These are phyloP conservation scores for Amanita subjunquillea DNA, from an alignment of 768 basidiomycete species.

Conservation along the genomic window DNA sequence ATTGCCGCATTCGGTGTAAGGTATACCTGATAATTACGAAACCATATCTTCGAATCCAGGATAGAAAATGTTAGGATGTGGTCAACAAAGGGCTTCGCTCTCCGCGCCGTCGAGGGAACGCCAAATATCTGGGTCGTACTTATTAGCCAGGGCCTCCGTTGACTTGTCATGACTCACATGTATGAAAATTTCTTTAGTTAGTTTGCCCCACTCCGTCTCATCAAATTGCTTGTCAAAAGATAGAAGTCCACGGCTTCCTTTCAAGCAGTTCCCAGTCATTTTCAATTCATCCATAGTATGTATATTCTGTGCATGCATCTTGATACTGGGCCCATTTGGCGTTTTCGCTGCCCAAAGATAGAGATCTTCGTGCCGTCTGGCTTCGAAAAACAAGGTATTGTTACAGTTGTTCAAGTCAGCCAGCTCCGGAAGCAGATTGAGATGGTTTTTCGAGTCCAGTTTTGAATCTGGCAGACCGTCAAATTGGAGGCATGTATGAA, in stretches of 20 bases:
- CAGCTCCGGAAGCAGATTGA: conserved; percentile 88
- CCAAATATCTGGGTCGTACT: conserved; percentile 69
- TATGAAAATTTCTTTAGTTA: conserved; percentile 90
- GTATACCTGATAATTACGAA: conserved; percentile 93
- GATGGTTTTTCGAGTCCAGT: conserved; percentile 91
- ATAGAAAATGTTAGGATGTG: conserved; percentile 96
- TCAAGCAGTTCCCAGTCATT: conserved; percentile 98
- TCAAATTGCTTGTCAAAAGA: conserved; percentile 92
- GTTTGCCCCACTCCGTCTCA: conserved; percentile 72
- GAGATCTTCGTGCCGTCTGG: conserved; percentile 88
- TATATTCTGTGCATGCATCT: conserved; percentile 95
- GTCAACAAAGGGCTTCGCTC: conserved; percentile 95
- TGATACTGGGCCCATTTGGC: conserved; percentile 95
- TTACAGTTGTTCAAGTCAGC: conserved; percentile 98
- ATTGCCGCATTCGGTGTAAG: background rate
- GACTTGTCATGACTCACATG: conserved; percentile 46
- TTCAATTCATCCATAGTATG: conserved; percentile 99
- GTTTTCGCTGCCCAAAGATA: conserved; percentile 97
- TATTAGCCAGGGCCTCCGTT: background rate
- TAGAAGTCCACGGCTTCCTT: conserved; percentile 85
- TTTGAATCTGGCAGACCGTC: conserved; percentile 64
- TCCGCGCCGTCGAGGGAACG: conserved; percentile 83
- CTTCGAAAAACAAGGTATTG: conserved; percentile 95
- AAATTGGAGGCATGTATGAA: background rate
- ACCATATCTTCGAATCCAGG: conserved; percentile 96